Base-by-base conservation (phyloP, 1,139 yeast genomes). In the Kodamaea derodonti region DNA sequence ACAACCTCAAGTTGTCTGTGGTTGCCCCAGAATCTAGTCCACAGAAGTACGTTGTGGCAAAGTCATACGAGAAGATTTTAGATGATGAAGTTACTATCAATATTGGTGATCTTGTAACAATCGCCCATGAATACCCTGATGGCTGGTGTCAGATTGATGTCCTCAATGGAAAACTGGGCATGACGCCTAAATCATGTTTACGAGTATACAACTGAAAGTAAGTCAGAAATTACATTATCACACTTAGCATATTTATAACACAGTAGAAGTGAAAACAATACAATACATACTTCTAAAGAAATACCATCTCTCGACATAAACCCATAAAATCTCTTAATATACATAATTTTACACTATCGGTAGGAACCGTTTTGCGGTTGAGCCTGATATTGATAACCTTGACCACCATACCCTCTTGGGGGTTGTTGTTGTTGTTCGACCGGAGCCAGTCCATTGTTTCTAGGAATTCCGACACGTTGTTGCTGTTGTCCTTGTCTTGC, bases 61-160 rank as follows among this genome's bases (percentile, higher is more conserved):
- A 52, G 37, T 38, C 52, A 2, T 67, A 65, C 38, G 41, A 46
- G 11, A 60, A 54, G 36, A 45, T 48, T 10, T 50, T 65, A 17
- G 44, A 47, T 10, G 74, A 69, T 40, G 75, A 68, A 42, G 33
- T 68, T 5, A 46, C 60, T 3, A 45, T 68, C 2, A 37, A 43
- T 2, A 39, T 53, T 4, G 72, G 72, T 1, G 69, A 68, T 27
- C 41, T 49, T 20, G 66, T 63, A 3, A 33, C 41, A 4, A 37
- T 65, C 1, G 34, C 56, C 14, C 51, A 54, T 23, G 49, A 47
- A n/a, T 63, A 58, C 40, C 44, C 59, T 10, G 73, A 67, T 37
- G 71, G 69, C 2, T 69, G 75, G 75, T 64, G 70, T 39, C 49
- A 52, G 20, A 58, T 65, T 9, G 49, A 39, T 30, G 20, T 45